Evolutionary conservation across 2,329 filamentous ascomycete genomes (phyloP), one percentile per base, ranked within the genome.

Genomic region (Sclerotinia sclerotiorum): DNA sequence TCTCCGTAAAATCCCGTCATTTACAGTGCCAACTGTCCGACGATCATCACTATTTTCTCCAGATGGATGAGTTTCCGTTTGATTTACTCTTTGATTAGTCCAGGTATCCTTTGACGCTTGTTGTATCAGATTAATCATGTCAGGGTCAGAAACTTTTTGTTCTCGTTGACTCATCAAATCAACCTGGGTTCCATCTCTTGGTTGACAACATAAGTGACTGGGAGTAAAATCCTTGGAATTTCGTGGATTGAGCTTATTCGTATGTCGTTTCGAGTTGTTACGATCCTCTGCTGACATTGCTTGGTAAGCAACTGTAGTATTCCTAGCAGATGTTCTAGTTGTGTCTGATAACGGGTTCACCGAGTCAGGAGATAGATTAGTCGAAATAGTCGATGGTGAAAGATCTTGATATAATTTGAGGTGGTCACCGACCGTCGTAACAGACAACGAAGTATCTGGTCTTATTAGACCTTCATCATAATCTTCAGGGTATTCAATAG

Each of bases 381-480:
- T 15, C 42, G 58, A 27, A 56, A 21, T 17, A 19, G 44, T 46
- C 44, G 29, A 11, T 57, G 44, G 44, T 49, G 17, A 52, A 51
- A 54, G 29, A 8, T 65, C 61, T 21, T 68, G 67, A 52, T 68
- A 57, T 11, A 56, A 29, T 32, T 60, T 65, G 21, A 52, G 51
- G 27, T 65, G 29, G 3, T 52, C 60, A 39, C 35, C 21, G 35
- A 68, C 32, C 19, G 48, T 65, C 21, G 42, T 56, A 21, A 46
- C 42, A 7, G 63, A 62, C 3, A 62, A 54, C 10, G 58, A 68
- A 65, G 54, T 57, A 52, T 32, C 65, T 42, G 49, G 49, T 48
- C 32, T 39, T 17, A 35, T 13, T 24, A 27, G 54, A 11, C 19
- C n/a, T 3, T 54, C 54, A 24, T 57, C 42, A 6, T 29, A 8